phyloP scores from a whole-genome alignment of 106 monocot species.

The Dendrobium nobile region DNA sequence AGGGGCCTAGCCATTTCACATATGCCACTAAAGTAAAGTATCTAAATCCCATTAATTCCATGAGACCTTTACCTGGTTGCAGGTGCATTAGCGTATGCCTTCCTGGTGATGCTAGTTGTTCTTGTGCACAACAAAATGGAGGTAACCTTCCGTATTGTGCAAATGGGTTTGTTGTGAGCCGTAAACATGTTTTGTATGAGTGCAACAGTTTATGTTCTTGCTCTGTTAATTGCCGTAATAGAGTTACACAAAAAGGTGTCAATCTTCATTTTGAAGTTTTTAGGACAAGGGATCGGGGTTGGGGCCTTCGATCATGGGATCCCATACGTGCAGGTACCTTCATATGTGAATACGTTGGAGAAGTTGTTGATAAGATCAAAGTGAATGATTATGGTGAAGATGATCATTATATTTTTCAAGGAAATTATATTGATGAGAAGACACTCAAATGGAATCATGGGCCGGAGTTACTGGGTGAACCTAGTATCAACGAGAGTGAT shows the following conservation, averaged over 20 bases:
- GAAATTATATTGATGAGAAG: conserved; percentile 29
- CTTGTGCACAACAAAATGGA: conserved; percentile 48
- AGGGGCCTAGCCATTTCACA: conserved; percentile 40
- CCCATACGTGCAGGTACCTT: conserved; percentile 66
- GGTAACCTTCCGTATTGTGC: conserved; percentile 61
- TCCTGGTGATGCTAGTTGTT: conserved; percentile 47
- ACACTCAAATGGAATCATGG: conserved; percentile 66
- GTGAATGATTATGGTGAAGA: conserved; percentile 35
- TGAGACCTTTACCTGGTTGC: conserved; percentile 37
- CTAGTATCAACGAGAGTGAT: conserved; percentile 26
- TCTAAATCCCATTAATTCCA: conserved; percentile 7
- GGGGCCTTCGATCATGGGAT: conserved; percentile 80
- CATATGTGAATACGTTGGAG: conserved; percentile 68
- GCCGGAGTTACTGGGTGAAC: conserved; percentile 65
- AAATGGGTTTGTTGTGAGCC: conserved; percentile 47
- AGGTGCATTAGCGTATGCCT: conserved; percentile 47
- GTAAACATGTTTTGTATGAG: conserved; percentile 59
- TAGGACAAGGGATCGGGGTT: conserved; percentile 52
- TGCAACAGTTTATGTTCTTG: conserved; percentile 53
- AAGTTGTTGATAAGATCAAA: conserved; percentile 35
- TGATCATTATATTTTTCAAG: conserved; percentile 56
- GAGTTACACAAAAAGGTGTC: conserved; percentile 48
- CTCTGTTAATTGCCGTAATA: conserved; percentile 43
- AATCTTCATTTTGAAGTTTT: conserved; percentile 77
- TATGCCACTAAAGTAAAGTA: conserved; percentile 40